These are phyloP conservation scores for Rutstroemia sp. DNA, from an alignment of 2,329 filamentous ascomycete genomes.

Conservation along the genomic window DNA sequence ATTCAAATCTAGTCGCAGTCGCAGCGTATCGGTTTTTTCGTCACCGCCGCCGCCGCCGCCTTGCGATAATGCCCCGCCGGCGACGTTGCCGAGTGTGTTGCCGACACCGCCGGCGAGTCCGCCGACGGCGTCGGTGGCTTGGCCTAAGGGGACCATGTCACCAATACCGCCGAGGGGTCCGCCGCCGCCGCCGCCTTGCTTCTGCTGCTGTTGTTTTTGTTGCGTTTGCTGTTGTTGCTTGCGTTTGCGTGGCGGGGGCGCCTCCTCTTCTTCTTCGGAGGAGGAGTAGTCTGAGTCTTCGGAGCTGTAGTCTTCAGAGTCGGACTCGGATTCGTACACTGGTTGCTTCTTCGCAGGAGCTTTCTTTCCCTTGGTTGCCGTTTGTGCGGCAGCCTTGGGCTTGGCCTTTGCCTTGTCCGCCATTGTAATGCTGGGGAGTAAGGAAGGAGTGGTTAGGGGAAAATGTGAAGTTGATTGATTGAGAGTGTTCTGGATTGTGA, in stretches of 20 bases:
- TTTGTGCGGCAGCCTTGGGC: conserved; percentile 3
- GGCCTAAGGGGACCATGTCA: conserved; percentile 7
- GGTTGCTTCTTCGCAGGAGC: conserved; percentile 2
- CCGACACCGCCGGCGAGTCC: conserved; percentile 1
- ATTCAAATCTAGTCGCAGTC: conserved; percentile 63
- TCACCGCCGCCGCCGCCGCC: conserved; percentile 14
- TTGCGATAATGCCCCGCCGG: not conserved
- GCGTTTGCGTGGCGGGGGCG: conserved; percentile 5
- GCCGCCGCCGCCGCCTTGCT: conserved; percentile 1
- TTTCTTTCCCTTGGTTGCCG: conserved; percentile 4
- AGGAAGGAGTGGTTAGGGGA: not conserved
- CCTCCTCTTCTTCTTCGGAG: conserved; percentile 4
- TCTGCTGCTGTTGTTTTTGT: not conserved
- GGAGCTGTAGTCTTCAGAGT: not conserved
- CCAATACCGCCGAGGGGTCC: conserved; percentile 1
- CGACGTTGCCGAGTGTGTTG: conserved; percentile 3
- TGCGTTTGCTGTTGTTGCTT: conserved; percentile 4
- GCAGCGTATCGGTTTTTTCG: conserved; percentile 48
- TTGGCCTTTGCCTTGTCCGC: conserved; percentile 1
- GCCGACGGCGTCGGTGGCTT: conserved; percentile 4
- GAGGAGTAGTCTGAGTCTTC: conserved; percentile 5
- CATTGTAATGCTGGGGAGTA: not conserved
- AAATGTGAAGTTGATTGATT: not conserved
- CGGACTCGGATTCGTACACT: not conserved
- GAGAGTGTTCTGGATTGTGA: not conserved